phyloP scores from a whole-genome alignment of 495 filamentous ascomycete genomes.

The Aspergillus ellipticus region DNA sequence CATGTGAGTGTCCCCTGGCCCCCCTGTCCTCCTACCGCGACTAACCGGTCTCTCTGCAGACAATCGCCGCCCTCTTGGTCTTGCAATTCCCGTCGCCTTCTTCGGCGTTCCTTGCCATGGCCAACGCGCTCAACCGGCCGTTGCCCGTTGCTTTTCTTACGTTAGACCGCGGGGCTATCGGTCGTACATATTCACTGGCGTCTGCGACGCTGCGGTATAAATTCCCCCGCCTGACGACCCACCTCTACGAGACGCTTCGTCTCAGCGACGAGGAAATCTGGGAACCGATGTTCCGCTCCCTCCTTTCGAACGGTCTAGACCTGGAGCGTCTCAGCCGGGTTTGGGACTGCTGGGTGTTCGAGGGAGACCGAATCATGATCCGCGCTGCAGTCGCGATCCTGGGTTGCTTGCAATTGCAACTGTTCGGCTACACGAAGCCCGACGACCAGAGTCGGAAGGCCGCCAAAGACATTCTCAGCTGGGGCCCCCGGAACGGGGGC shows the following conservation, averaged over 20 bases:
- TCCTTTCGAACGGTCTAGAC: conserved; percentile 55
- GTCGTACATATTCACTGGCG: conserved; percentile 67
- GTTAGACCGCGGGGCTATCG: conserved; percentile 66
- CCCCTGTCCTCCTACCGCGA: not conserved
- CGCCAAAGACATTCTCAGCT: conserved; percentile 48
- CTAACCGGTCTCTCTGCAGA: conserved; percentile 39
- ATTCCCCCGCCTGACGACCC: conserved; percentile 62
- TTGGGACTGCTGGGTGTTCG: conserved; percentile 94
- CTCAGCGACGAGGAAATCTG: conserved; percentile 48
- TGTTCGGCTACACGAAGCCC: conserved; percentile 55
- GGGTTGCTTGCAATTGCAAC: conserved; percentile 54
- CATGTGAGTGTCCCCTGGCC: conserved; percentile 39
- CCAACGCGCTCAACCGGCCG: conserved; percentile 85
- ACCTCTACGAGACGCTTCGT: conserved; percentile 53
- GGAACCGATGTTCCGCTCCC: conserved; percentile 55
- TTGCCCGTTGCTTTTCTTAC: conserved; percentile 85
- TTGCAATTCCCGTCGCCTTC: conserved; percentile 71
- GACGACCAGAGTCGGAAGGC: conserved; percentile 34
- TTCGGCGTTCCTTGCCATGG: conserved; percentile 76
- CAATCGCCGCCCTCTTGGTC: conserved; percentile 81
- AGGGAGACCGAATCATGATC: conserved; percentile 79
- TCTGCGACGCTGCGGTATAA: conserved; percentile 70
- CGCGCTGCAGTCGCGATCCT: conserved; percentile 74
- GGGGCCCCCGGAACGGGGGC: conserved; percentile 41
- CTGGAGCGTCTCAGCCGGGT: conserved; percentile 74